Conservation (phyloP, 2,329 filamentous ascomycete genomes). For the Tolypocladium cylindrosporum region DNA sequence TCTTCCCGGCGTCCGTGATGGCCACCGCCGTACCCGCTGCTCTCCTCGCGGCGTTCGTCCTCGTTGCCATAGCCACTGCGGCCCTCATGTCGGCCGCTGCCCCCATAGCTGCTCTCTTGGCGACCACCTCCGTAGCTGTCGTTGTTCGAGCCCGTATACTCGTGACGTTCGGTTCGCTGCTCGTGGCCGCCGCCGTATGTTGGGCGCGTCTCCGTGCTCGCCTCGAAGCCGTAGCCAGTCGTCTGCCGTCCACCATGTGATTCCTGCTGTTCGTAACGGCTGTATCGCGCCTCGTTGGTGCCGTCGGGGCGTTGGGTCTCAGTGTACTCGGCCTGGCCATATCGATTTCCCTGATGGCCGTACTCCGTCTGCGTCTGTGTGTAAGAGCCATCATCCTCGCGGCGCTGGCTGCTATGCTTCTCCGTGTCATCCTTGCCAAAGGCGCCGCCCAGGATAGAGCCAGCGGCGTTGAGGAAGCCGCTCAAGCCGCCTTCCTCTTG, state of each 20-base stretch:
- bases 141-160: slow-evolving; percentile 27
- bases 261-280: slow-evolving; percentile 49
- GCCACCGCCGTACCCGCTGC: background rate
- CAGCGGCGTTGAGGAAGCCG: slow-evolving; percentile 60
- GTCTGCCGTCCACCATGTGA: slow-evolving; percentile 25
- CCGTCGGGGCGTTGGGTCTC: slow-evolving; percentile 50
- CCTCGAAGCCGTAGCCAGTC: slow-evolving; percentile 46
- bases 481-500: slow-evolving; percentile 56
- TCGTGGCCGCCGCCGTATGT: slow-evolving; percentile 46
- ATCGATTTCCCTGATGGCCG: slow-evolving; percentile 44
- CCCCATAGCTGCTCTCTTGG: slow-evolving; percentile 11
- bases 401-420: slow-evolving; percentile 39
- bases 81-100: slow-evolving; percentile 12
- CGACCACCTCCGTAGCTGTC: slow-evolving; percentile 11
- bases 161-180: slow-evolving; percentile 44
- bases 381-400: slow-evolving; percentile 50
- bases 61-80: slow-evolving; percentile 15
- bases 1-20: slow-evolving; percentile 9
- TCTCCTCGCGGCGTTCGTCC: slow-evolving; percentile 7
- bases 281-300: slow-evolving; percentile 48
- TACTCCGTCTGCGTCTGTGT: slow-evolving; percentile 52
- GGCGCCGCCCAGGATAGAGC: slow-evolving; percentile 53
- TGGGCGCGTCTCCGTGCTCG: slow-evolving; percentile 43
- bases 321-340: slow-evolving; percentile 50
- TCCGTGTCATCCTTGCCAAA: slow-evolving; percentile 47